Percentiles rank a stretch among this genome's conserved stretches.
Evolutionary conservation across 2,329 filamentous ascomycete species (phyloP).

Genomic region (Teratosphaeria pseudoeucalypti): DNA sequence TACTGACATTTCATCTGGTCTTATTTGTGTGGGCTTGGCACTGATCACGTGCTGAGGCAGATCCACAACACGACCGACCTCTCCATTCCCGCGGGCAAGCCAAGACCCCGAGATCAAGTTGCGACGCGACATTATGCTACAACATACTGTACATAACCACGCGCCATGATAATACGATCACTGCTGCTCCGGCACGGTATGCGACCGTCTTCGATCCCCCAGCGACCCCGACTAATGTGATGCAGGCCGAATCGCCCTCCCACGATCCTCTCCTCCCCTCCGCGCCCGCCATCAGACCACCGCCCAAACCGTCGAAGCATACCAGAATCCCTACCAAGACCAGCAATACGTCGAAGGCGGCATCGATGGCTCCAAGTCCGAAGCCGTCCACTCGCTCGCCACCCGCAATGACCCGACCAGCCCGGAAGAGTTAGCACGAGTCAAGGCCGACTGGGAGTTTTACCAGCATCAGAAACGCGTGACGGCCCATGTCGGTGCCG

Average conservation of each 20-base stretch:
- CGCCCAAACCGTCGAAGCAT: constrained; percentile 26
- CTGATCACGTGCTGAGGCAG: too few species aligned
- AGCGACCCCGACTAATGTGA: neutral
- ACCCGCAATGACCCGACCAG: neutral
- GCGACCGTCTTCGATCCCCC: constrained; percentile 1
- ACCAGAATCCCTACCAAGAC: constrained; percentile 3
- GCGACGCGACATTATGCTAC: neutral
- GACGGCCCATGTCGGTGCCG: constrained; percentile 29
- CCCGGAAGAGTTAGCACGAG: constrained; percentile 11
- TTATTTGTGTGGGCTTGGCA: too few species aligned
- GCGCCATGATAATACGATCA: constrained; percentile 34
- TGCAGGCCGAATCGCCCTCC: constrained; percentile 31
- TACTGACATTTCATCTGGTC: too few species aligned
- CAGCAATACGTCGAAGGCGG: constrained; percentile 4
- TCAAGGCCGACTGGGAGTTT: constrained; percentile 33
- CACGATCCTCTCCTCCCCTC: constrained; percentile 16
- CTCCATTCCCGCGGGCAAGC: constrained; percentile 4
- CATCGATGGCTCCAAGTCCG: constrained; percentile 1
- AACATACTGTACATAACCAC: neutral
- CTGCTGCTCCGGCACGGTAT: constrained; percentile 31
- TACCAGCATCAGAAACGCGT: constrained; percentile 32
- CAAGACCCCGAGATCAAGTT: constrained; percentile 5
- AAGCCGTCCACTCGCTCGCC: constrained; percentile 2
- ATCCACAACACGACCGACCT: too few species aligned
- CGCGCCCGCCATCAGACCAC: constrained; percentile 26